Evolutionary conservation across 345 rosid genomes (phyloP).

Genomic region (Garcia nutans): DNA sequence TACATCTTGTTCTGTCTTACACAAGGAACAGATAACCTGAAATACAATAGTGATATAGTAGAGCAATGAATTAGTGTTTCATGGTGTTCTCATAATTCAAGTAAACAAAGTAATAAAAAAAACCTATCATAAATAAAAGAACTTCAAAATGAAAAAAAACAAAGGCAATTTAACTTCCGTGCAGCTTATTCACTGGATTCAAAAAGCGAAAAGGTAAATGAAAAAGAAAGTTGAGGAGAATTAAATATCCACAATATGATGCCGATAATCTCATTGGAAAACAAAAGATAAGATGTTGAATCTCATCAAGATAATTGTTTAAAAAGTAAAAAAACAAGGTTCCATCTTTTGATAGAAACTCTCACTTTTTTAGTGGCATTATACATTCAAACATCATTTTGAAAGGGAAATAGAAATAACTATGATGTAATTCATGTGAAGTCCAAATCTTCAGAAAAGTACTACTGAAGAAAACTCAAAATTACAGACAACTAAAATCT

Average conservation of each 20-base stretch:
- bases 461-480: neutral
- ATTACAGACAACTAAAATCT: neutral
- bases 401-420: neutral
- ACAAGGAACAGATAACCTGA: constrained; percentile 72
- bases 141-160: neutral
- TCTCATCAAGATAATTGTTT: constrained; percentile 1
- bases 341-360: constrained; percentile 3
- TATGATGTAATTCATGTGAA: neutral
- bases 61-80: neutral
- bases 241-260: neutral
- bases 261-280: constrained; percentile 6
- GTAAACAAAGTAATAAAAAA: neutral
- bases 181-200: neutral
- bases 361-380: neutral
- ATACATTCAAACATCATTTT: constrained; percentile 11
- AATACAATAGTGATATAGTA: neutral
- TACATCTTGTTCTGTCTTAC: constrained; percentile 69
- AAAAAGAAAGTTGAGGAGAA: neutral
- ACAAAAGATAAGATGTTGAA: constrained; percentile 8
- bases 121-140: too few relatives aligned
- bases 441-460: neutral
- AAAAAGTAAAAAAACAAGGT: too few relatives aligned
- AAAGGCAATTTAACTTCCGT: neutral
- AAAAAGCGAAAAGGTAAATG: neutral
- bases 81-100: neutral